Base-by-base conservation (phyloP, 108 stramenopile genomes). In the Cylindrotheca fusiformis region DNA sequence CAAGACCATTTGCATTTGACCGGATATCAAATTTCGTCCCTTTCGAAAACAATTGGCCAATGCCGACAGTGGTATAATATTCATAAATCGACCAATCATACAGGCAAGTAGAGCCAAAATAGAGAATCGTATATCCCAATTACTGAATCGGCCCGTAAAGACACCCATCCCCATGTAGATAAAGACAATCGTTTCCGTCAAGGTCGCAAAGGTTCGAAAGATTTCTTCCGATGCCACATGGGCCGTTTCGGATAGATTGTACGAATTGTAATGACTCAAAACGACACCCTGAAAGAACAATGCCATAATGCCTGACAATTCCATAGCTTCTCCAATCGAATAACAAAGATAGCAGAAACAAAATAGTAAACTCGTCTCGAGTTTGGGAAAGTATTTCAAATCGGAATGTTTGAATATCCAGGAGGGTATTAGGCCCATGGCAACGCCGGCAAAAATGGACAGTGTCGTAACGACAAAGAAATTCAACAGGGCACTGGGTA, bases 91-190 rank as follows among this genome's bases (percentile, higher is more conserved):
- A 4, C 82, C 96, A 14, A 95, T 32, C 52, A 90, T 58, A 62
- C 98, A 98, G 68, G 91, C 93, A 2, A 83, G 20, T 55, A 97
- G 57, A 1, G 87, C 95, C 52, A 93, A 58, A 0, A 93, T 36
- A 3, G 88, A 70, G 74, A 97, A 96, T 21, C 58, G 17, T 22
- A 87, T 30, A 64, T 95, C 78, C 78, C 82, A 96, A 26, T 83
- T 72, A 27, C 74, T 29, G 67, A 91, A 96, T 10, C 78, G 65
- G 8, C 91, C 91, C 4, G 95, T 98, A 60, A 97, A 98, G 18
- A 98, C 81, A 28, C 81, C 85, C 94, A 98, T 87, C 3, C 98
- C 98, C 96, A 98, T 97, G 78, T 98, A 98, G 14, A 96, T 51
- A 69, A 95, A 98, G 3, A 98, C 96, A 36, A 93, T 81, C 19